Base-by-base conservation (phyloP, 2,329 filamentous ascomycete species). In the Fusarium annulatum region DNA sequence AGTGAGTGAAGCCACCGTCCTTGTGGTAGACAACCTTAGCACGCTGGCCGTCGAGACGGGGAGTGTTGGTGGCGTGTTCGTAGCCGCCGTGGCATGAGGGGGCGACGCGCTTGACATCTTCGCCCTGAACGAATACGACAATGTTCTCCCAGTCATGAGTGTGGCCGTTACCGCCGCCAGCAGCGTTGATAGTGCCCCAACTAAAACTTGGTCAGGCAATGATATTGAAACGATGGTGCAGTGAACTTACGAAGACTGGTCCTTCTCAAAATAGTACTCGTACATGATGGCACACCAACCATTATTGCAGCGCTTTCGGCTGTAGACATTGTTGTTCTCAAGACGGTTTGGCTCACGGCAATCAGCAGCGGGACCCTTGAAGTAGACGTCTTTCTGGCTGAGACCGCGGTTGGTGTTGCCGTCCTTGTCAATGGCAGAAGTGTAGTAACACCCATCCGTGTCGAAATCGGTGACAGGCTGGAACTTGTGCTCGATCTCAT, bases 401-500 rank as follows among this genome's bases (percentile, higher is more conserved):
- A 71, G 38, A 16, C 68, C 68, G 0, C 71, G 75, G 61, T 80
- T 80, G 19, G 71, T 80, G 26, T 78, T 78, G 28, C 85, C 84
- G 6, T 80, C 70, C 1, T 73, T 75, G 69, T 80, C 79, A 49
- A 86, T 82, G 34, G 85, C 85, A 4, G 85, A 84, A 3, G 85
- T 84, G 71, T 86, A 84, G 77, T 86, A 85, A 74, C 82, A 84
- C 26, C 82, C 79, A 43, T 84, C 82, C 0, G 69, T 80, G 73
- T 84, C 83, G 56, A 82, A 84, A 72, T 84, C 83, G 2, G 83
- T 74, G 4, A 76, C 64, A 2, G 82, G 83, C 64, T 84, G 82
- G 73, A 78, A 82, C 55, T 76, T 77, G 43, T 80, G 77, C 67
- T 83, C 82, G n/a, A 77, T 72, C 43, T 78, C 78, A 4, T 80